A percentile compares a stretch with the other conserved stretches of the same genome.
phyloP scores from a whole-genome alignment of 2,329 filamentous ascomycete species.

The Botrytis elliptica region DNA sequence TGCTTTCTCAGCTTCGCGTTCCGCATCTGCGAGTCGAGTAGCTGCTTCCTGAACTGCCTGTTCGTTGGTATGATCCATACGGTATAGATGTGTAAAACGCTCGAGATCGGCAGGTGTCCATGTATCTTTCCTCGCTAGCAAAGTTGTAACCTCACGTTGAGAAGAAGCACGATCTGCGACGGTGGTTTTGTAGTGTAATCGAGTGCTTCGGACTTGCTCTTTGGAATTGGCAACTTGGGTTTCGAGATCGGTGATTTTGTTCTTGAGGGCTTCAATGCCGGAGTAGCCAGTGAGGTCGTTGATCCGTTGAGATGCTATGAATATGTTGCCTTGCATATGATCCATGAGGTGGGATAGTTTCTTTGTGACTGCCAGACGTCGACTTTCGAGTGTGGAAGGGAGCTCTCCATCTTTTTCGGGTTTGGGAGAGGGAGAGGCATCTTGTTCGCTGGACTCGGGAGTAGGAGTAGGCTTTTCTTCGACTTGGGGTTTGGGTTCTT shows the following conservation, averaged over 20 bases:
- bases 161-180: constrained; percentile 81
- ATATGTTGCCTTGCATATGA: constrained; percentile 78
- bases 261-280: constrained; percentile 82
- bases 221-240: constrained; percentile 58
- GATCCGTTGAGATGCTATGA: constrained; percentile 81
- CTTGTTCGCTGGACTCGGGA: constrained; percentile 2
- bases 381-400: constrained; percentile 48
- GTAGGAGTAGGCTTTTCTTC: not conserved
- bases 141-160: constrained; percentile 91
- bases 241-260: constrained; percentile 70
- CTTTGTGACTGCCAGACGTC: constrained; percentile 45
- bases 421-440: constrained; percentile 7
- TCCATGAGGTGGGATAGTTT: constrained; percentile 77
- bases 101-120: constrained; percentile 88
- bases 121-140: constrained; percentile 89
- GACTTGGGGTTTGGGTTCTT: constrained; percentile 19
- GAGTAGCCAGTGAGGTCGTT: constrained; percentile 95
- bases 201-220: constrained; percentile 65
- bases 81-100: constrained; percentile 88
- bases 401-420: constrained; percentile 39
- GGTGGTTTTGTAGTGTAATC: constrained; percentile 76
- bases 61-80: constrained; percentile 90
- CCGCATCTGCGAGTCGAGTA: constrained; percentile 69
- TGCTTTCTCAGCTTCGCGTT: constrained; percentile 76
- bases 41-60: constrained; percentile 73